phyloP scores from a whole-genome alignment of 768 basidiomycete species.

The Mrakia gelida region DNA sequence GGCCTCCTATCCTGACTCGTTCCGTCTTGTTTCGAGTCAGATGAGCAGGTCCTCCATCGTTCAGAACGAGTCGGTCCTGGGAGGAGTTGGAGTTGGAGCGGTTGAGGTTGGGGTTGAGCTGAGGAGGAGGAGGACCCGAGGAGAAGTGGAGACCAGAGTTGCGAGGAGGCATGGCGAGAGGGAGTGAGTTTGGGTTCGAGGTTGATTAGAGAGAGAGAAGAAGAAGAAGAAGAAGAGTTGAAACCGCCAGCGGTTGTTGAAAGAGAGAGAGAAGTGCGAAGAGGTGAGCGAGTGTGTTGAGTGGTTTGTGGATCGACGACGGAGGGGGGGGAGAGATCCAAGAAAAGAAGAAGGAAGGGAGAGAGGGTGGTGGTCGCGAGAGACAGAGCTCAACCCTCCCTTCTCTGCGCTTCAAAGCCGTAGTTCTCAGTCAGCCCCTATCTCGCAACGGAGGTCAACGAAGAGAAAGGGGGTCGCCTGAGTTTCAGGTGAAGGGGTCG shows the following conservation, averaged over 20 bases:
- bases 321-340: too few species aligned
- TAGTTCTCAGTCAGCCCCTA: too few species aligned
- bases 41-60: slow-evolving; percentile 38
- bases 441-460: too few species aligned
- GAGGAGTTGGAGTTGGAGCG: background rate
- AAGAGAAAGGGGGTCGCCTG: too few species aligned
- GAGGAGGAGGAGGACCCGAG: slow-evolving; percentile 5
- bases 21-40: slow-evolving; percentile 84
- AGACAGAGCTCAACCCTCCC: too few species aligned
- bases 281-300: background rate
- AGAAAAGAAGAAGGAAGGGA: background rate
- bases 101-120: background rate
- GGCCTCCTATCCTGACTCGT: slow-evolving; percentile 72
- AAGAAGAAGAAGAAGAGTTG: too few species aligned
- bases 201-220: too few species aligned
- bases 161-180: background rate
- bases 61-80: background rate
- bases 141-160: slow-evolving; percentile 18
- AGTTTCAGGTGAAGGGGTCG: too few species aligned
- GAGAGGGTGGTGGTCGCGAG: background rate
- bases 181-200: background rate
- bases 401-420: too few species aligned
- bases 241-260: background rate
- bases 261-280: background rate
- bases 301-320: background rate